Conservation (phyloP, 179 eudicot species). For the Silene noctiflora region DNA sequence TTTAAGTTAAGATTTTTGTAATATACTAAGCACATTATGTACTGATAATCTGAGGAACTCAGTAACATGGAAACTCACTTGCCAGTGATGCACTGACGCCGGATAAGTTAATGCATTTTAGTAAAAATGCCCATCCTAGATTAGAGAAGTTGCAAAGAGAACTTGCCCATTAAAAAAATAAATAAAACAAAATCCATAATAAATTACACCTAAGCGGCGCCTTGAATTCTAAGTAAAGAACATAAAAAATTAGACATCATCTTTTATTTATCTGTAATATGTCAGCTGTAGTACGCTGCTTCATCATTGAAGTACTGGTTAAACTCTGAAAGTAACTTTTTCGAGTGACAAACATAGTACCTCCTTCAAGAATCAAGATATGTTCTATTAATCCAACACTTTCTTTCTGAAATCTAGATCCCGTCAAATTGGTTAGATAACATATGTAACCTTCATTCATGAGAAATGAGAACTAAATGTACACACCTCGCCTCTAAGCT, state of each 20-base stretch:
- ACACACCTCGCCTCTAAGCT: slow-evolving; percentile 49
- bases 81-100: not conserved
- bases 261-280: not conserved
- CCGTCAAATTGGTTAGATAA: not conserved
- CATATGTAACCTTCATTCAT: not conserved
- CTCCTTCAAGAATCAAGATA: not conserved
- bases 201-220: not conserved
- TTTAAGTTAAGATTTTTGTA: no score
- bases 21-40: not conserved
- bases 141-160: not conserved
- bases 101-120: not conserved
- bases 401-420: not conserved
- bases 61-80: not conserved
- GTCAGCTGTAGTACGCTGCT: not conserved
- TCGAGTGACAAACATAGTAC: not conserved
- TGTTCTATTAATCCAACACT: not conserved
- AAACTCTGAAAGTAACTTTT: not conserved
- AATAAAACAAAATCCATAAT: not conserved
- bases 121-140: not conserved
- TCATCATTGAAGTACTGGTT: not conserved
- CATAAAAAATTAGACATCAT: not conserved
- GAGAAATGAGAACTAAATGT: slow-evolving; percentile 1
- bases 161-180: no score
- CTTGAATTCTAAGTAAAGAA: not conserved
- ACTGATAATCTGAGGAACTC: not conserved